A percentile compares a stretch with the other conserved stretches of the same genome.
Evolutionary conservation across 2,329 filamentous ascomycete species (phyloP).

Genomic region (Trichophyton schoenleinii): DNA sequence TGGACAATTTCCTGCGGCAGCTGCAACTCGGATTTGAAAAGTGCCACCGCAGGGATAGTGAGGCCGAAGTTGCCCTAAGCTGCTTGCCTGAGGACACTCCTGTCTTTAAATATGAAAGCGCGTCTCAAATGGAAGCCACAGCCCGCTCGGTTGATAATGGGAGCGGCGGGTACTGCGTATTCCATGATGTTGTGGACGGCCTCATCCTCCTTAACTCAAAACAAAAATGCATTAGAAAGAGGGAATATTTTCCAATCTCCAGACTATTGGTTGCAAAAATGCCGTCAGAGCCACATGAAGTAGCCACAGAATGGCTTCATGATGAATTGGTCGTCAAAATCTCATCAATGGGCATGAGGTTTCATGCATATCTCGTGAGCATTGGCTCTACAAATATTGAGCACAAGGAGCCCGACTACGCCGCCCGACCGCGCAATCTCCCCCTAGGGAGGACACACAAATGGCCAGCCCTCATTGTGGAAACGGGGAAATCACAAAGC

Average conservation of each 20-base stretch:
- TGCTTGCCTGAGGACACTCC: conserved; percentile 5
- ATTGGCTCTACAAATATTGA: not conserved
- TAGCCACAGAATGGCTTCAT: not conserved
- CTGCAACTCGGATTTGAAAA: not conserved
- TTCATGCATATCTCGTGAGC: not conserved
- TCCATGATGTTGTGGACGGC: conserved; percentile 2
- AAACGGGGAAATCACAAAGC: not conserved
- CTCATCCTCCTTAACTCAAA: not conserved
- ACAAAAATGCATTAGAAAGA: not conserved
- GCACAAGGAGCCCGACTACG: conserved; percentile 6
- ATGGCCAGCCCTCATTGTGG: conserved; percentile 7
- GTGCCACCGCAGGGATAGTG: not conserved
- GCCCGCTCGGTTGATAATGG: conserved; percentile 5
- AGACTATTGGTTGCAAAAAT: conserved; percentile 4
- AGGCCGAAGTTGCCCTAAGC: conserved; percentile 3
- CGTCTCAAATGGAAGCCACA: conserved; percentile 6
- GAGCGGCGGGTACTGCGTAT: conserved; percentile 6
- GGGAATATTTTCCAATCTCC: not conserved
- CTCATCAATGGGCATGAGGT: not conserved
- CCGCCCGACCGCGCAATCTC: not conserved
- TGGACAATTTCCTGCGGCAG: not conserved
- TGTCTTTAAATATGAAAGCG: conserved; percentile 9
- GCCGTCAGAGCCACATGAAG: conserved; percentile 2
- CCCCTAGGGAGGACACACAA: not conserved
- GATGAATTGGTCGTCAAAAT: not conserved